Conservation (phyloP, 1,284 basidiomycete genomes). For the Termitomyces sp. region DNA sequence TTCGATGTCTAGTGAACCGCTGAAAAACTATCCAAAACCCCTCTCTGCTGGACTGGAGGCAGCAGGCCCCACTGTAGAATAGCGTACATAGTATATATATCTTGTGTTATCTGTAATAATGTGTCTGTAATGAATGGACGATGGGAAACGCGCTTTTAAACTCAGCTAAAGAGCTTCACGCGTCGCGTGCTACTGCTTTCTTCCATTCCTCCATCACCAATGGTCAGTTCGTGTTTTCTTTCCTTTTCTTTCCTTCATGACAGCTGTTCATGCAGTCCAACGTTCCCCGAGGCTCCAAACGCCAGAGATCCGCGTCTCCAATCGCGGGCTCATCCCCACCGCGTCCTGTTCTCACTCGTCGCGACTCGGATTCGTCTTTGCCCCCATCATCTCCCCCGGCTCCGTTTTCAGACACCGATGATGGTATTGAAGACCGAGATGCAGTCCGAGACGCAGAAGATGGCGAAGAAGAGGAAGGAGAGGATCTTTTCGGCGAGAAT, state of each 20-base stretch:
- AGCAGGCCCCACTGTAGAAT: not conserved
- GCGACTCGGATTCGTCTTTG: slow-evolving; percentile 62
- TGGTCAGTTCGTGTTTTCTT: slow-evolving; percentile 21
- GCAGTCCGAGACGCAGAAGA: slow-evolving; percentile 66
- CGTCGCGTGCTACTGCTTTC: slow-evolving; percentile 28
- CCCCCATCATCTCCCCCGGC: slow-evolving; percentile 81
- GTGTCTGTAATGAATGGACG: not conserved
- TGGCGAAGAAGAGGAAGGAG: slow-evolving; percentile 81
- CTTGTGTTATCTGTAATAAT: not conserved
- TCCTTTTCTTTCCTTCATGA: slow-evolving; percentile 6
- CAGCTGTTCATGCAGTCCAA: slow-evolving; percentile 15
- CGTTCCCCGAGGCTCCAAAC: slow-evolving; percentile 50
- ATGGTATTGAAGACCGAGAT: slow-evolving; percentile 73
- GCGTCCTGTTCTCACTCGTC: slow-evolving; percentile 41
- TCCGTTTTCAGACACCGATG: slow-evolving; percentile 85
- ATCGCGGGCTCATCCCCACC: slow-evolving; percentile 48
- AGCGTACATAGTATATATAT: not conserved
- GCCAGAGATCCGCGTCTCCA: slow-evolving; percentile 58
- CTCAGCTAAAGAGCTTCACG: slow-evolving; percentile 21
- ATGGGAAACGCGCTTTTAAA: slow-evolving; percentile 19
- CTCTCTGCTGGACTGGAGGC: slow-evolving; percentile 11
- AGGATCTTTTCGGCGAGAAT: slow-evolving; percentile 88
- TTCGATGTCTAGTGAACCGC: slow-evolving; percentile 24
- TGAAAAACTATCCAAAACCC: slow-evolving; percentile 29
- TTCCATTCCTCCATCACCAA: slow-evolving; percentile 20